Evolutionary conservation across 345 rosid genomes (phyloP).

Genomic region (Sisymbrium irio): DNA sequence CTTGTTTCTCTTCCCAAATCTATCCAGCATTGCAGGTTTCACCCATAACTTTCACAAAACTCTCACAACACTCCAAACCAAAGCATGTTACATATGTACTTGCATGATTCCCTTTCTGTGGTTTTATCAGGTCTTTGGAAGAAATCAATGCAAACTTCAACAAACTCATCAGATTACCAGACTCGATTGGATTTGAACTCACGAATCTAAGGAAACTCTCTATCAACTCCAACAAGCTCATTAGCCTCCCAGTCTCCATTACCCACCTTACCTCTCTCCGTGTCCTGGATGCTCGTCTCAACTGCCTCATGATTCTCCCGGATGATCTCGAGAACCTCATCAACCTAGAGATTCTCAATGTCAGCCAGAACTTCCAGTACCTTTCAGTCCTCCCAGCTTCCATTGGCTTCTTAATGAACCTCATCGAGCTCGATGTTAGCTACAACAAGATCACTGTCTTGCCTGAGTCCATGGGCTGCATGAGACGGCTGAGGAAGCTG

Average conservation of each 20-base stretch:
- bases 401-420: constrained; percentile 55
- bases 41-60: not conserved
- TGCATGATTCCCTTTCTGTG: not conserved
- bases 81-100: not conserved
- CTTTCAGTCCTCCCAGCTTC: constrained; percentile 50
- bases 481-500: constrained; percentile 62
- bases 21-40: constrained; percentile 80
- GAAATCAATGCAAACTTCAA: constrained; percentile 90
- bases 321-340: constrained; percentile 75
- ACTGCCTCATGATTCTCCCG: constrained; percentile 70
- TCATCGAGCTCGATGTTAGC: constrained; percentile 73
- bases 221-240: constrained; percentile 72
- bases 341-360: constrained; percentile 64
- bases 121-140: constrained; percentile 55
- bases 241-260: constrained; percentile 60
- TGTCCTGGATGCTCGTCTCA: constrained; percentile 67
- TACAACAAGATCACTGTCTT: constrained; percentile 62
- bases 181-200: constrained; percentile 68
- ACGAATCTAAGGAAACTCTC: constrained; percentile 63
- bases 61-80: constrained; percentile 6
- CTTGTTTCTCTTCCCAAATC: constrained; percentile 62
- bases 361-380: constrained; percentile 84
- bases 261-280: constrained; percentile 62
- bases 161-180: constrained; percentile 68
- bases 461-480: constrained; percentile 79